Percentiles rank a stretch among this genome's conserved stretches.
These are phyloP conservation scores for Jamesozyma rosinii DNA, from an alignment of 805 yeast genomes.

Conservation along the genomic window DNA sequence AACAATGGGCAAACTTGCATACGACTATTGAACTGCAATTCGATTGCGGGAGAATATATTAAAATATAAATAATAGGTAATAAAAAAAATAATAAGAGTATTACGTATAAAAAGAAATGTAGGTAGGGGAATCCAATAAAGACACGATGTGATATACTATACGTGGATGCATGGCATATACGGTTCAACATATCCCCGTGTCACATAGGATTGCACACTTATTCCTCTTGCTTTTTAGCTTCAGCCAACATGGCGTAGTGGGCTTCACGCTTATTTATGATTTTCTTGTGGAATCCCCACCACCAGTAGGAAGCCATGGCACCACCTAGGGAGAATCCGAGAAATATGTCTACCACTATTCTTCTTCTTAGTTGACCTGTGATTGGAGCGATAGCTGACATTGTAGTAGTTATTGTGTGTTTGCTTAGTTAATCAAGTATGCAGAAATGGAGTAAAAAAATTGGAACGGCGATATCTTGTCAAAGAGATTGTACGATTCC, in stretches of 20 bases:
- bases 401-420: not conserved
- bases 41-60: not conserved
- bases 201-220: too few relatives aligned
- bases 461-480: too few relatives aligned
- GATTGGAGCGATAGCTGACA: constrained; percentile 73
- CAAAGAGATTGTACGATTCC: too few relatives aligned
- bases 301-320: constrained; percentile 70
- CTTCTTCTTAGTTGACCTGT: constrained; percentile 75
- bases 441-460: too few relatives aligned
- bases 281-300: constrained; percentile 72
- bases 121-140: too few relatives aligned
- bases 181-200: too few relatives aligned
- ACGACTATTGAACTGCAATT: too few relatives aligned
- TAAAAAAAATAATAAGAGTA: not conserved
- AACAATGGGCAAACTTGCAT: too few relatives aligned
- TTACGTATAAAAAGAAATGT: too few relatives aligned
- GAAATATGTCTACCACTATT: constrained; percentile 65
- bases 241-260: constrained; percentile 74
- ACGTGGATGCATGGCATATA: too few relatives aligned
- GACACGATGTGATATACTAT: too few relatives aligned
- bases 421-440: too few relatives aligned
- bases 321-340: constrained; percentile 58
- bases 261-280: constrained; percentile 68
- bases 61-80: not conserved
- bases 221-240: constrained; percentile 42